Percentiles rank a stretch among this genome's conserved stretches.
Evolutionary conservation across 208 protist genomes (phyloP).

Genomic region (Borovskyia barvae): DNA sequence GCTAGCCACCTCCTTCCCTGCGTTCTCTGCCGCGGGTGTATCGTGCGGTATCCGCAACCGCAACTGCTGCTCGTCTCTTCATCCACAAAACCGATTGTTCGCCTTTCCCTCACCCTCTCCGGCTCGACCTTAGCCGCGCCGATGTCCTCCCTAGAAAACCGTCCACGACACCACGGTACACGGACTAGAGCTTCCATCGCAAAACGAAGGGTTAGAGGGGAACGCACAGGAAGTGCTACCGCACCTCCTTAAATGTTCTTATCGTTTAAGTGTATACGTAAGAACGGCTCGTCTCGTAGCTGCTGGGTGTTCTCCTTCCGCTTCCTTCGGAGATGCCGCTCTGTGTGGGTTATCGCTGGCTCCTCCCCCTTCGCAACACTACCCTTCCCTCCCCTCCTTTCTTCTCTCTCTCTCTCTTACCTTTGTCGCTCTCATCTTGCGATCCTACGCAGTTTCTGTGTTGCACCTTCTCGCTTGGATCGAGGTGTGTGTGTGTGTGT

Average conservation of each 20-base stretch:
- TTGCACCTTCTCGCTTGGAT: too few relatives aligned
- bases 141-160: neutral
- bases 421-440: neutral
- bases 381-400: neutral
- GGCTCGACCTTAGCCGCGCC: neutral
- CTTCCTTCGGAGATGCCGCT: too few relatives aligned
- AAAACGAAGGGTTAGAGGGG: neutral
- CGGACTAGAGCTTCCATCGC: neutral
- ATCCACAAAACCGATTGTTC: neutral
- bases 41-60: neutral
- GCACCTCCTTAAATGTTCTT: neutral
- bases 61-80: neutral
- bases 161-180: neutral
- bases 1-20: neutral
- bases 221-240: neutral
- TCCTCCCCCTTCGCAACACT: too few relatives aligned
- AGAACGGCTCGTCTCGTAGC: neutral
- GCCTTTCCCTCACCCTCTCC: neutral
- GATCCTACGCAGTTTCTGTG: too few relatives aligned
- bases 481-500: too few relatives aligned
- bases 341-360: too few relatives aligned
- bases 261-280: neutral
- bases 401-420: neutral
- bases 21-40: neutral
- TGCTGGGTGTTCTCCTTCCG: too few relatives aligned